Evolutionary conservation across 208 protist species (phyloP).

Genomic region (Trypanosoma scelopori): DNA sequence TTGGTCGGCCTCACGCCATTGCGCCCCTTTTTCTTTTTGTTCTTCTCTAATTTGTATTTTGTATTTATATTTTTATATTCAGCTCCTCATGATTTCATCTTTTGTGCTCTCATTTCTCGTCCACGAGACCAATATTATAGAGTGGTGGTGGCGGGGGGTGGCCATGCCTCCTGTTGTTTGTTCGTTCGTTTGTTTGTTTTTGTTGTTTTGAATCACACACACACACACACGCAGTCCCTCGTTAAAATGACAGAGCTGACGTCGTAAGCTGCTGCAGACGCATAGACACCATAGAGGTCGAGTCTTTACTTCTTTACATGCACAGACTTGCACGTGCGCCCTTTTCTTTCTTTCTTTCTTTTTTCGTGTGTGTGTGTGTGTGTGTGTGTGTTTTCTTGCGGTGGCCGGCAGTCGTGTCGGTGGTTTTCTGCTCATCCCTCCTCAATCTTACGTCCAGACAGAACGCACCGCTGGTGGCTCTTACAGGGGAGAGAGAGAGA

Average conservation of each 20-base stretch:
- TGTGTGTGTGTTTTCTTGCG: background rate
- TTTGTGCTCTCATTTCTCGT: too few relatives aligned
- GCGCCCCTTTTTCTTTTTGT: background rate
- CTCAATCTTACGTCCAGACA: background rate
- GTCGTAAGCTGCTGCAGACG: background rate
- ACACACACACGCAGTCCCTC: background rate
- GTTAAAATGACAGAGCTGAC: constrained; percentile 2
- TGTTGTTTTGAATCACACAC: constrained; percentile 1
- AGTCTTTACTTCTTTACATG: background rate
- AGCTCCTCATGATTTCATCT: too few relatives aligned
- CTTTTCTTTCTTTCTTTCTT: constrained; percentile 11
- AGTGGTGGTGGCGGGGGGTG: too few relatives aligned
- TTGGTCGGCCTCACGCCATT: too few relatives aligned
- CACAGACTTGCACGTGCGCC: too few relatives aligned
- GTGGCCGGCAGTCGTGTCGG: background rate
- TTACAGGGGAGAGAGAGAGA: too few relatives aligned
- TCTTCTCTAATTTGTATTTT: too few relatives aligned
- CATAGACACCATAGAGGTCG: constrained; percentile 8
- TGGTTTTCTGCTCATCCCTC: background rate
- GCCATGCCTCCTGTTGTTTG: background rate
- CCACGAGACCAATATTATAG: too few relatives aligned
- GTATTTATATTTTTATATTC: too few relatives aligned
- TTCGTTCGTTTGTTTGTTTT: background rate
- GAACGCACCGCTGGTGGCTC: too few relatives aligned
- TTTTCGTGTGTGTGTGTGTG: background rate